phyloP scores from a whole-genome alignment of 2,329 filamentous ascomycete genomes.

The Paracamarosporium sp. region DNA sequence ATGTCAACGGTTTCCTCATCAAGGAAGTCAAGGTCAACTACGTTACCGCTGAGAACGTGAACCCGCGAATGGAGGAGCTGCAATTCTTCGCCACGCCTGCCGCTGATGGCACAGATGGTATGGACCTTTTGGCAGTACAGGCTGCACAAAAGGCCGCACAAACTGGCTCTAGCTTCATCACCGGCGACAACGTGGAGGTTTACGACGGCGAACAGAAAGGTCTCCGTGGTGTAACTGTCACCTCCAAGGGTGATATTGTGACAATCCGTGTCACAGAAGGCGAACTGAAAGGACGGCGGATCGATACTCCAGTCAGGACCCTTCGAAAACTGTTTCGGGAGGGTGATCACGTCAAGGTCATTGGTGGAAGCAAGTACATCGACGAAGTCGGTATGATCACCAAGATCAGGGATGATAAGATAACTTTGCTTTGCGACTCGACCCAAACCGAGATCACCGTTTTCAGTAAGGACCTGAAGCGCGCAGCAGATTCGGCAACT shows the following conservation, averaged over 20 bases:
- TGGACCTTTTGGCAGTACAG: conserved; percentile 89
- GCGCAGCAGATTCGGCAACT: conserved; percentile 90
- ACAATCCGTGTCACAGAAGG: conserved; percentile 86
- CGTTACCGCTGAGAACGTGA: conserved; percentile 86
- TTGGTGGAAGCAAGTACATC: conserved; percentile 90
- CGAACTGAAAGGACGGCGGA: conserved; percentile 78
- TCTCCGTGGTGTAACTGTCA: conserved; percentile 82
- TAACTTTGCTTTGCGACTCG: conserved; percentile 92
- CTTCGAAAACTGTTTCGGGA: conserved; percentile 90
- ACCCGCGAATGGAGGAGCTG: conserved; percentile 91
- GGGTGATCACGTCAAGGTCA: conserved; percentile 98
- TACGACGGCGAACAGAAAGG: conserved; percentile 95
- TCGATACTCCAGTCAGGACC: conserved; percentile 91
- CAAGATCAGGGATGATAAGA: conserved; percentile 87
- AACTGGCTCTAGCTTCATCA: conserved; percentile 81
- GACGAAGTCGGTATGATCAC: conserved; percentile 98
- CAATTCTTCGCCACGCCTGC: conserved; percentile 89
- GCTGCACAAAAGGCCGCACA: conserved; percentile 87
- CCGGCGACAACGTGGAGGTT: conserved; percentile 95
- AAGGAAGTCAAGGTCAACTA: conserved; percentile 93
- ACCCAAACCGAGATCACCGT: conserved; percentile 94
- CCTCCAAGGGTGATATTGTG: conserved; percentile 90
- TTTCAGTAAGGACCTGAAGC: conserved; percentile 94
- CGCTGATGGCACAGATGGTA: conserved; percentile 90
- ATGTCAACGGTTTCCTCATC: conserved; percentile 89